Percentiles rank a stretch among this genome's conserved stretches.
Conservation (phyloP, 2,329 filamentous ascomycete genomes). For the Colletotrichum sp. region DNA sequence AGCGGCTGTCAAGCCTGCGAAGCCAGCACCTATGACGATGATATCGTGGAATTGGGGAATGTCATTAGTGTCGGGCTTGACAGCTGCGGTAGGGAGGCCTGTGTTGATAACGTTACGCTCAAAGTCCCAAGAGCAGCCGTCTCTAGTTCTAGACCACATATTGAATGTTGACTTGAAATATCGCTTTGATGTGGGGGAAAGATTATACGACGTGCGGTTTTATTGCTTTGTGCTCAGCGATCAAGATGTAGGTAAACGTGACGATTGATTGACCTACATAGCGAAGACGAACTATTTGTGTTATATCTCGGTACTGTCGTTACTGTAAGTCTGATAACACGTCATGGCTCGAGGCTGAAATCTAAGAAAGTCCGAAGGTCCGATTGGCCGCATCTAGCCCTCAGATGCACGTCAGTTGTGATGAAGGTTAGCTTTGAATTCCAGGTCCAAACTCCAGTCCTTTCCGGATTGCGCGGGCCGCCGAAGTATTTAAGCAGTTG, state of each 20-base stretch:
- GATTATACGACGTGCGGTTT: not conserved
- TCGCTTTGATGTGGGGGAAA: not conserved
- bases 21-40: not conserved
- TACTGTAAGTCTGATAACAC: too few relatives aligned
- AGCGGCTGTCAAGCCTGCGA: not conserved
- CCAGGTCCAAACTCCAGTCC: too few relatives aligned
- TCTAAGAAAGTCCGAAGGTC: too few relatives aligned
- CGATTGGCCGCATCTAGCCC: too few relatives aligned
- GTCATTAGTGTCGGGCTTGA: not conserved
- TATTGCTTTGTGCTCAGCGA: not conserved
- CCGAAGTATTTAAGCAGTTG: not conserved
- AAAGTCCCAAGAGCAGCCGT: not conserved
- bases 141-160: not conserved
- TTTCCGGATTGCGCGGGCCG: not conserved
- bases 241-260: not conserved
- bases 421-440: too few relatives aligned
- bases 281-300: too few relatives aligned
- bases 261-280: not conserved
- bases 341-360: too few relatives aligned
- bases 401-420: too few relatives aligned
- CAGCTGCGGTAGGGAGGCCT: not conserved
- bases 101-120: not conserved
- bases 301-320: too few relatives aligned
- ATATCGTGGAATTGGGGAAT: not conserved
- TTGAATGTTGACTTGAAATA: not conserved